Percentiles rank a stretch among this genome's conserved stretches.
These are phyloP conservation scores for Aegilops longissima DNA, from an alignment of 176 grass and related monocot species.

Conservation along the genomic window DNA sequence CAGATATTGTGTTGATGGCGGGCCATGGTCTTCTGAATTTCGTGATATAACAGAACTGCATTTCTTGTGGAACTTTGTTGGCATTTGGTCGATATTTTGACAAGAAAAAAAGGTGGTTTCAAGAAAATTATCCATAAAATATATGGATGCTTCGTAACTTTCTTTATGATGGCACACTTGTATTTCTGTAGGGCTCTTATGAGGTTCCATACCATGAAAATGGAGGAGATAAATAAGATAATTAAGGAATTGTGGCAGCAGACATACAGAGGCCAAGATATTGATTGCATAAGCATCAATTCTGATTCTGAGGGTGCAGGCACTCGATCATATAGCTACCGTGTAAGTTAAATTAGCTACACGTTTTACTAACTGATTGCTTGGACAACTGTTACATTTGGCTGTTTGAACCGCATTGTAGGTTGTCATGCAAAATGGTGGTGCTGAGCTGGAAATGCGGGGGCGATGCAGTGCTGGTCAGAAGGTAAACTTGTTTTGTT, in stretches of 20 bases:
- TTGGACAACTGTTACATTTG: constrained; percentile 23
- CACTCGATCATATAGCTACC: constrained; percentile 93
- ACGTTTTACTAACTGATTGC: background rate
- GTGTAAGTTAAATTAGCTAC: constrained; percentile 59
- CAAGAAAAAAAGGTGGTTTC: background rate
- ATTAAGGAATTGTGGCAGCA: constrained; percentile 99
- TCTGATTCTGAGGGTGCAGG: constrained; percentile 93
- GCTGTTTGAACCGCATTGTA: constrained; percentile 25
- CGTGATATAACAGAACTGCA: background rate
- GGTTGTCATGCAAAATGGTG: constrained; percentile 98
- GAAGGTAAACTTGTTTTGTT: constrained; percentile 54
- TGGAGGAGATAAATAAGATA: constrained; percentile 99
- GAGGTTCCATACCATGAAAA: constrained; percentile 98
- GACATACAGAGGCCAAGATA: constrained; percentile 96
- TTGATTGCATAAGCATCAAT: constrained; percentile 91
- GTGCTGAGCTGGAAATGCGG: constrained; percentile 95
- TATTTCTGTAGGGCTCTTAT: constrained; percentile 75
- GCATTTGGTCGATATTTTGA: background rate
- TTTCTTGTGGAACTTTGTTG: background rate
- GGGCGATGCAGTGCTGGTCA: constrained; percentile 98
- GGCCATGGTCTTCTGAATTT: background rate
- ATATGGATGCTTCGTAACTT: background rate
- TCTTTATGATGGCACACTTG: background rate
- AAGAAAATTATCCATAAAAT: background rate
- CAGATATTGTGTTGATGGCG: background rate